Conservation (phyloP, 805 yeast genomes). For the Starmerella bombi region DNA sequence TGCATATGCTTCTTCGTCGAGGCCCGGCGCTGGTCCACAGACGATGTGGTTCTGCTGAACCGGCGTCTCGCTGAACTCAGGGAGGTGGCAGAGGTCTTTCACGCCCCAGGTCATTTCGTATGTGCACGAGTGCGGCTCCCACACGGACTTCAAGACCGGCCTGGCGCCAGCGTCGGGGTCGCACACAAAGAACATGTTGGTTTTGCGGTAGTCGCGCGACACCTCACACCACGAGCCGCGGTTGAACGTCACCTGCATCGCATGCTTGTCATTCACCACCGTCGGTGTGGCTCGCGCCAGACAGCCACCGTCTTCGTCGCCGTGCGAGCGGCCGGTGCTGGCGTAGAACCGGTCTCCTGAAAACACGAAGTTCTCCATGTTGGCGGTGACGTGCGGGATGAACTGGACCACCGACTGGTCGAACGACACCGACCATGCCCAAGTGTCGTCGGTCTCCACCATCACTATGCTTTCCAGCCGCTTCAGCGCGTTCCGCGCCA, state of each 20-base stretch:
- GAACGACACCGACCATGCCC: constrained; percentile 14
- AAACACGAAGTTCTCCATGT: neutral
- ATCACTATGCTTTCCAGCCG: too few relatives aligned
- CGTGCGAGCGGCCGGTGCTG: constrained; percentile 1
- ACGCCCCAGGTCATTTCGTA: constrained; percentile 17
- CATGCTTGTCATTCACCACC: constrained; percentile 10
- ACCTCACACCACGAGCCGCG: constrained; percentile 50
- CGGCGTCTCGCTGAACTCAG: constrained; percentile 5
- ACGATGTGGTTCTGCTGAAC: constrained; percentile 4
- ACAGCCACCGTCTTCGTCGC: neutral
- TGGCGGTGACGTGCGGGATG: constrained; percentile 5
- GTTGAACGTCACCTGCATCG: constrained; percentile 19
- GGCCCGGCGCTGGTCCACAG: constrained; percentile 10
- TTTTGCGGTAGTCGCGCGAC: constrained; percentile 38
- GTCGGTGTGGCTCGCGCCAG: constrained; percentile 5
- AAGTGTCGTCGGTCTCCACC: constrained; percentile 9
- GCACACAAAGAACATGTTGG: constrained; percentile 48
- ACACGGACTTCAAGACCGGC: constrained; percentile 2
- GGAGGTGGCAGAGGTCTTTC: constrained; percentile 13
- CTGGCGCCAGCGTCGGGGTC: constrained; percentile 25
- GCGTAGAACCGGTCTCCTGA: constrained; percentile 1
- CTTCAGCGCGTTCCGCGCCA: neutral
- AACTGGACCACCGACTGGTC: constrained; percentile 6
- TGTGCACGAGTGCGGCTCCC: constrained; percentile 18
- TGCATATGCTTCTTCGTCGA: neutral